A percentile compares a stretch with the other conserved stretches of the same genome.
phyloP scores from a whole-genome alignment of 352 stramenopile genomes.

The Elongisporangium prolatum region DNA sequence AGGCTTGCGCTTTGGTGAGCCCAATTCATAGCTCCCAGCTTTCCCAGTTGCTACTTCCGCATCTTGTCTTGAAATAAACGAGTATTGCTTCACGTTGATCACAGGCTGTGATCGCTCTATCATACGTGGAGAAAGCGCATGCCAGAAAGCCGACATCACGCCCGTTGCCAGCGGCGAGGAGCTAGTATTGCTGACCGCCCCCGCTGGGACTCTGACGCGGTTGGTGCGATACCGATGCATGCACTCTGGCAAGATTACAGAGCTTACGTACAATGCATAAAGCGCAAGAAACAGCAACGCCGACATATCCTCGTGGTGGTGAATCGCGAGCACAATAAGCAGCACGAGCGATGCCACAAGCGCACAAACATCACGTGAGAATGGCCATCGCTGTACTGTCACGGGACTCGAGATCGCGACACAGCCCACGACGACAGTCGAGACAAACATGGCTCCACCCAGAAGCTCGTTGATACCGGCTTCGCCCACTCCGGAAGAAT shows the following conservation, averaged over 20 bases:
- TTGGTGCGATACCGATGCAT: slow-evolving; percentile 21
- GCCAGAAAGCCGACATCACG: slow-evolving; percentile 78
- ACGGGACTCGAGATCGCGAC: slow-evolving; percentile 77
- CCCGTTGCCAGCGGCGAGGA: slow-evolving; percentile 7
- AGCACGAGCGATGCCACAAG: slow-evolving; percentile 45
- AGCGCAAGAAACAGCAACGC: slow-evolving; percentile 42
- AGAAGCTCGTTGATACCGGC: slow-evolving; percentile 92
- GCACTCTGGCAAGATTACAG: slow-evolving; percentile 53
- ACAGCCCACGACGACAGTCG: slow-evolving; percentile 88
- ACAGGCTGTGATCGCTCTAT: slow-evolving; percentile 9
- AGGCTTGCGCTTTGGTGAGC: slow-evolving; percentile 9
- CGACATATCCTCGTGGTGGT: slow-evolving; percentile 15
- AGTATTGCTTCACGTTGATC: slow-evolving; percentile 23
- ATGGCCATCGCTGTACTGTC: slow-evolving; percentile 58
- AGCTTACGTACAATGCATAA: slow-evolving; percentile 58
- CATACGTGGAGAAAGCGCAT: slow-evolving; percentile 36
- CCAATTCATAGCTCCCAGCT: slow-evolving; percentile 17
- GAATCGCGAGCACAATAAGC: slow-evolving; percentile 30
- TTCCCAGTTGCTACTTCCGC: slow-evolving; percentile 8
- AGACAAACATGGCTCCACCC: slow-evolving; percentile 95
- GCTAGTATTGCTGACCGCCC: neutral
- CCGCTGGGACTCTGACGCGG: slow-evolving; percentile 2
- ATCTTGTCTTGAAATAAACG: slow-evolving; percentile 36
- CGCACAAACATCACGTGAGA: slow-evolving; percentile 55
- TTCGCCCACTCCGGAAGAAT: slow-evolving; percentile 61